Base-by-base conservation (phyloP, 1,284 basidiomycete species). In the Ceratobasidium sp. region DNA sequence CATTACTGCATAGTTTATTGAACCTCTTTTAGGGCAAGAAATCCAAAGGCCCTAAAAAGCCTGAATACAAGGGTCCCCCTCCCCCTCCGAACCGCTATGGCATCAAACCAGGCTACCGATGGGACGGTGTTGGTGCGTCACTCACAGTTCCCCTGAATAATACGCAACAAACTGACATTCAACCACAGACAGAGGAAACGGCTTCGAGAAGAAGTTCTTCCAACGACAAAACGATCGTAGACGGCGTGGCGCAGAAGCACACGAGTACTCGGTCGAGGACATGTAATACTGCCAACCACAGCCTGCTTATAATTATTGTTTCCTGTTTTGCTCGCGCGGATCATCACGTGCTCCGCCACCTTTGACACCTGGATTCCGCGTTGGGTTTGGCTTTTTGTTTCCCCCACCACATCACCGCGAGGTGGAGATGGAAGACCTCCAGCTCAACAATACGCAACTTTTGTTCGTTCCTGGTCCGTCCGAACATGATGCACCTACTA, bases 61-160 rank as follows among this genome's bases (percentile, higher is more conserved):
- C 96, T 0, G 89, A 91, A 79, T 99, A 98, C 81, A 86, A 84
- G 30, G 96, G 96, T 8, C 93, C 95, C 0, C 87, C 90, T 1
- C 95, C 94, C 1, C 91, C 95, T 18, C 95, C 96, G 8, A 99
- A 99, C 83, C 89, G 97, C 9, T 99, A 97, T 81, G 91, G 91
- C 28, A 98, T 99, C 76, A 90, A 88, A 72, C 98, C 97, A 13
- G 97, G 97, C 0, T 96, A 96, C 80, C 87, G 97, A 77, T 99
- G 96, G 97, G 97, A 98, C 80, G 95, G 95, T 55, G 95, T 96
- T 72, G 94, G 94, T 95, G 78, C 80, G 89, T 88, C 32, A 4
- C 55, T 30, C 43, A 11, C 41, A 43, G 43, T 28, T 72, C 26
- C 58, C n/a, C 8, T 32, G 23, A n/a, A 35, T 28, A 18, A 18